Percentiles rank a stretch among this genome's conserved stretches.
Evolutionary conservation across 495 filamentous ascomycete species (phyloP).

Genomic region (Lindgomyces ingoldianus): DNA sequence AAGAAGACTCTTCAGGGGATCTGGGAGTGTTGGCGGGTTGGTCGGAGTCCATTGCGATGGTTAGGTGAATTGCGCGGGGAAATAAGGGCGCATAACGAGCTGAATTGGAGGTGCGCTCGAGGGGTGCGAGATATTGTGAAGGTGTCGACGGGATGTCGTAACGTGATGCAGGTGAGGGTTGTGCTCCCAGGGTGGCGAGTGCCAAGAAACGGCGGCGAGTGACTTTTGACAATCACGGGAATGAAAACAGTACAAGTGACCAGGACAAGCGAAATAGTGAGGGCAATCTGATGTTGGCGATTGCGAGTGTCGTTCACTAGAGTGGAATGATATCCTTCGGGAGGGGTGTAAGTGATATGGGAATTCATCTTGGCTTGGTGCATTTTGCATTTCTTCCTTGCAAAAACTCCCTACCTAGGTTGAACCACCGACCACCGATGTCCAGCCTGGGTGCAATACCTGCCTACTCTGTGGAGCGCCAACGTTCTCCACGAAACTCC

Average conservation of each 20-base stretch:
- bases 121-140: not conserved
- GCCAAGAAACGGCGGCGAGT: not conserved
- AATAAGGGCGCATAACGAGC: slow-evolving; percentile 25
- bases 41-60: slow-evolving; percentile 69
- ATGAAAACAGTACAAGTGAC: not conserved
- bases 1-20: slow-evolving; percentile 42
- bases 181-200: slow-evolving; percentile 14
- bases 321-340: no score
- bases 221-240: not conserved
- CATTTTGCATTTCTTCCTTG: not conserved
- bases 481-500: not conserved
- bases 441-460: not conserved
- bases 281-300: no score
- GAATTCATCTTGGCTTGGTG: not conserved
- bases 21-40: slow-evolving; percentile 52
- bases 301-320: no score
- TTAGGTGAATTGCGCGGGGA: not conserved
- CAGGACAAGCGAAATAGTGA: not conserved
- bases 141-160: slow-evolving; percentile 24
- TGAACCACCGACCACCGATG: not conserved
- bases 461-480: not conserved
- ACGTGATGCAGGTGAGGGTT: slow-evolving; percentile 7
- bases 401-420: not conserved
- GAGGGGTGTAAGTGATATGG: no score
- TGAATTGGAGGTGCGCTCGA: not conserved